Evolutionary conservation across 1,139 yeast species (phyloP), one percentile per base, ranked within the genome.

Genomic region (Waltiozyma sp.): DNA sequence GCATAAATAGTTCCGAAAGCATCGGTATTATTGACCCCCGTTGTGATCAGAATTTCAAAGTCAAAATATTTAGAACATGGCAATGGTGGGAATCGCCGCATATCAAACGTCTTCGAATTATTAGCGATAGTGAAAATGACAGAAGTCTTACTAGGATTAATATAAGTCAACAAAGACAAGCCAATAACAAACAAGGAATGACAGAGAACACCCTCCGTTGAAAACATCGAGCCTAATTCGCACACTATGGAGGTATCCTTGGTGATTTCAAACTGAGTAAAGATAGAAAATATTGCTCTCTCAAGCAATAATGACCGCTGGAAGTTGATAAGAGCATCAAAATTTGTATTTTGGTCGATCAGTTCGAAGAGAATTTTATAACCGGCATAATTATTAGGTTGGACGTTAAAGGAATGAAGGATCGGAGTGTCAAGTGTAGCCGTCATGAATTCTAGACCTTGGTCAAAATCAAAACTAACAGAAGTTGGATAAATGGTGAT

Each of bases 161-260:
- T 38, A 5, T 18, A n/a, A 16, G 37, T 40, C 26, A 55, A 19
- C 14, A 55, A 21, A 1, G 49, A 39, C 3, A 26, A 38, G 7
- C 48, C 42, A 2, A 51, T 23, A n/a, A 54, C 49, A 40, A 46
- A 49, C 3, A 38, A 24, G 6, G 48, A 21, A 35, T 50, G 45
- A 31, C 46, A 46, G 37, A 50, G 42, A 16, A 55, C 50, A 38
- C 49, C 57, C 43, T 42, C 63, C 42, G 51, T 48, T 45, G 51
- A 61, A 49, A 46, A 57, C 34, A 21, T 55, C 38, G 49, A 56
- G 8, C 47, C 60, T 41, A 43, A 49, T 43, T 45, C 58, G 49
- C 49, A 39, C 11, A 49, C 28, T 0, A 45, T 40, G 5, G 36
- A 34, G 28, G 44, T 44, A 15, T 50, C 53, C 6, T 52, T 28